Percentiles rank a stretch among this genome's conserved stretches.
Conservation (phyloP, 164 flowering plant genomes). For the Stephania yunnanensis region DNA sequence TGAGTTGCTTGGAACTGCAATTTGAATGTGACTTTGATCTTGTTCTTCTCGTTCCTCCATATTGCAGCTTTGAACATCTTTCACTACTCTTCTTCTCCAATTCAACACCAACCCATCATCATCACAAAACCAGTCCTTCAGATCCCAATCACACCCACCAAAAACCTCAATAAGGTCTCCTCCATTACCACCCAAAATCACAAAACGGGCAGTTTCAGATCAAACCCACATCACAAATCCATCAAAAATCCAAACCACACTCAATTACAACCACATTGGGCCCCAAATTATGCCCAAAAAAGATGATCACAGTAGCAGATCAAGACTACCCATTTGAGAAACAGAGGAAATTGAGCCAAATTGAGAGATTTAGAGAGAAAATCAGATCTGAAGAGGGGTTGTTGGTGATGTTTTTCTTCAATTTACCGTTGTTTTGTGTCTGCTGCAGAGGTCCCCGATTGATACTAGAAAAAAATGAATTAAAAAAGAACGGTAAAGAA, state of each 20-base stretch:
- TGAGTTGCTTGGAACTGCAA: slow-evolving; percentile 84
- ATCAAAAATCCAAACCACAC: background rate
- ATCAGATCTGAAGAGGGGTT: slow-evolving; percentile 15
- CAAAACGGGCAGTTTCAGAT: background rate
- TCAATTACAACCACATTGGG: slow-evolving; percentile 9
- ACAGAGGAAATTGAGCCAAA: background rate
- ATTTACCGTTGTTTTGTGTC: background rate
- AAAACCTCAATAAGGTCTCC: slow-evolving; percentile 4
- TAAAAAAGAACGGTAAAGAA: background rate
- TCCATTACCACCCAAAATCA: background rate
- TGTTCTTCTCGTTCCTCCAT: slow-evolving; percentile 93
- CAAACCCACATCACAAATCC: background rate
- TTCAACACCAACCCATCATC: slow-evolving; percentile 10
- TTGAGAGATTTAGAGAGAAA: background rate
- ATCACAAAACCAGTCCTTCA: background rate
- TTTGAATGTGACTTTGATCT: slow-evolving; percentile 65
- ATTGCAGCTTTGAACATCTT: slow-evolving; percentile 74
- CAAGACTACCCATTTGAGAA: background rate
- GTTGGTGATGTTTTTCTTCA: background rate
- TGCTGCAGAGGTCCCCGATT: slow-evolving; percentile 4
- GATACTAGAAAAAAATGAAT: background rate
- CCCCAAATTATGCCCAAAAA: background rate
- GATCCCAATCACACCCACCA: background rate
- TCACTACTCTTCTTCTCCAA: slow-evolving; percentile 11
- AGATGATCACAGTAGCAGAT: background rate